Evolutionary conservation across 2,329 filamentous ascomycete species (phyloP), one percentile per base, ranked within the genome.

Genomic region (Talaromyces sp.): DNA sequence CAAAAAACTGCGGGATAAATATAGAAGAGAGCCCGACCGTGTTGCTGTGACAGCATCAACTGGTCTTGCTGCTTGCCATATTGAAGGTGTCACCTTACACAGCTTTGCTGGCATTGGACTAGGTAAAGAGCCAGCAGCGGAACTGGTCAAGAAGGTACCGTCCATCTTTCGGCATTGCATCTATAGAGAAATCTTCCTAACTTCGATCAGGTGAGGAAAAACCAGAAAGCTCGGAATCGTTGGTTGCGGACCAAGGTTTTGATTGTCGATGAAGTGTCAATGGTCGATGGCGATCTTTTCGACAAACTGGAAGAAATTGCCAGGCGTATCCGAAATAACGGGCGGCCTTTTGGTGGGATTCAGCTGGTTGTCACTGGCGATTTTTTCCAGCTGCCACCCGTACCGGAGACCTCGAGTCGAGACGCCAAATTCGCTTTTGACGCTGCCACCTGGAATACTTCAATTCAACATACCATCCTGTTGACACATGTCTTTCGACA

Each of bases 251-350:
- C 91, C 0, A 96, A 92, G 68, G 85, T 91, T 11, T 81, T 99
- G 22, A 82, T 99, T 64, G 84, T 99, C 66, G 94, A 99, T 73
- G 94, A 99, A 71, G 87, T 99, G 3, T 97, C 94, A 11, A 99
- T 99, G 95, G 92, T 99, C 4, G 94, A 99, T 66, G 94, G 91
- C 1, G 92, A 97, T 35, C 80, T 99, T 0, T 99, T 97, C 64
- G 94, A 99, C 77, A 99, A 99, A 73, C 81, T 99, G 17, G 91
- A 95, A 61, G 84, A 89, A 61, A 89, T 99, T 64, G 93, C 92
- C 13, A 84, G 93, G 57, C 84, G 81, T 3, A 85, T 99, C 61
- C 85, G 92, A 56, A 96, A 95, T 69, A 97, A 96, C 65, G 92
- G 90, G 9, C 84, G 90, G 9, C 89, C 94, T 0, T 99, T 96